phyloP scores from a whole-genome alignment of 2,329 filamentous ascomycete genomes.

The Sphaceloma murrayae region DNA sequence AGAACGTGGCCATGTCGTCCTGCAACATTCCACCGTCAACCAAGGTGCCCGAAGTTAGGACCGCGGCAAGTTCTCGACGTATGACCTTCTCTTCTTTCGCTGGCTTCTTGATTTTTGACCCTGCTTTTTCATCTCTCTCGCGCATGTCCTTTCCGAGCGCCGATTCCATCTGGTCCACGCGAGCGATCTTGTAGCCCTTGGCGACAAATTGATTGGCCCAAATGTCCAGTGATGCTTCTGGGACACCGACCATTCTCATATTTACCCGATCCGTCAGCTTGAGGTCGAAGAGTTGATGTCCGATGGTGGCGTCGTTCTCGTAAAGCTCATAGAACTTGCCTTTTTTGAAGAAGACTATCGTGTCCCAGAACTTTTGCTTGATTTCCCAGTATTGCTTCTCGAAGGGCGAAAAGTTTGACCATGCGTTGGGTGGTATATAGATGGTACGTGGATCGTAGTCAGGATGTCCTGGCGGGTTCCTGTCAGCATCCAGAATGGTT shows the following conservation, averaged over 20 bases:
- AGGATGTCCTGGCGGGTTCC: slow-evolving; percentile 64
- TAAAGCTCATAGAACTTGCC: slow-evolving; percentile 99
- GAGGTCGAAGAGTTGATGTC: slow-evolving; percentile 91
- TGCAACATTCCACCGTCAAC: slow-evolving; percentile 96
- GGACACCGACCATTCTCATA: slow-evolving; percentile 99
- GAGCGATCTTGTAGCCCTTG: slow-evolving; percentile 93
- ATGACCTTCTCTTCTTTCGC: slow-evolving; percentile 88
- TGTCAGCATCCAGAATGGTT: slow-evolving; percentile 73
- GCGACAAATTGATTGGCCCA: slow-evolving; percentile 99
- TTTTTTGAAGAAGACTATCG: slow-evolving; percentile 98
- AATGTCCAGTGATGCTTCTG: slow-evolving; percentile 86
- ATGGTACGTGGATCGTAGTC: slow-evolving; percentile 87
- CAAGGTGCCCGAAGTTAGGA: slow-evolving; percentile 83
- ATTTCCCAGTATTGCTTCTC: slow-evolving; percentile 99
- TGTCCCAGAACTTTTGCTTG: slow-evolving; percentile 96
- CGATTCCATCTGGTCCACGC: slow-evolving; percentile 94
- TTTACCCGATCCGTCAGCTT: slow-evolving; percentile 98
- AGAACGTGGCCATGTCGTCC: slow-evolving; percentile 94
- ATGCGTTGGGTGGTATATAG: slow-evolving; percentile 76
- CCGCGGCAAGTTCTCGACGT: slow-evolving; percentile 76
- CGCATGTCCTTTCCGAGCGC: slow-evolving; percentile 96
- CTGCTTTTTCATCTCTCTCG: slow-evolving; percentile 60
- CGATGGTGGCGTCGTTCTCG: slow-evolving; percentile 92
- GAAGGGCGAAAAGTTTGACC: slow-evolving; percentile 78
- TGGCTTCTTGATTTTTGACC: slow-evolving; percentile 44